Evolutionary conservation across 495 filamentous ascomycete species (phyloP), one percentile per base, ranked within the genome.

Genomic region (Xylaria cubensis): DNA sequence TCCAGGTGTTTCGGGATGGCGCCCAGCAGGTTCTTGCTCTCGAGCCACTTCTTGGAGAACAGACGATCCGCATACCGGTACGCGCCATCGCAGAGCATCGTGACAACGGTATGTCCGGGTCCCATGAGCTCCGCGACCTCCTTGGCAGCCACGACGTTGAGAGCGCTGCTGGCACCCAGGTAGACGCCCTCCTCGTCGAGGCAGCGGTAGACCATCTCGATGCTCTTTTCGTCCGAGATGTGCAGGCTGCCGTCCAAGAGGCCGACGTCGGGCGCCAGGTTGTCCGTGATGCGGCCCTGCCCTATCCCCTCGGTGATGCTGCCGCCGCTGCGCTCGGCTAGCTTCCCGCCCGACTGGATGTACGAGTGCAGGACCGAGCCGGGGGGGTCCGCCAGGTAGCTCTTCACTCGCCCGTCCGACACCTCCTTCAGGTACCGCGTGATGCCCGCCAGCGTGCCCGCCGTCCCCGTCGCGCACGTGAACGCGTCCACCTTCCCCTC

Each of bases 281-380:
- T 99, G 73, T 97, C 94, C 50, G 96, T 99, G 19, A 99, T 87
- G n/a, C 96, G 91, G 9, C 96, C 96, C 84, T 99, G 96, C 3
- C 96, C 96, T 77, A 99, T 99, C 1, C 96, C 96, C 83, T 99
- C 96, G 3, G 96, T 99, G 81, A 99, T 98, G 79, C 91, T 94
- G 67, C 92, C 90, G 44, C 96, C 96, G 6, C 85, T 84, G n/a
- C 97, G 89, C 77, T 97, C 95, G 17, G 80, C 83, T 72, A 97
- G 83, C 77, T 91, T 91, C 8, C 95, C 96, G 24, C 94, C 94
- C 12, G 92, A 94, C 71, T 88, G 85, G 75, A 99, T 93, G 81
- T 97, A 98, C 75, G 91, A 93, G 84, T 97, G 93, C 75, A 99
- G 87, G 24, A 98, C 94, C 76, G 89, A 92, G 63, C 96, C 96